phyloP scores from a whole-genome alignment of 495 filamentous ascomycete genomes.

The Penicillium paxilli region DNA sequence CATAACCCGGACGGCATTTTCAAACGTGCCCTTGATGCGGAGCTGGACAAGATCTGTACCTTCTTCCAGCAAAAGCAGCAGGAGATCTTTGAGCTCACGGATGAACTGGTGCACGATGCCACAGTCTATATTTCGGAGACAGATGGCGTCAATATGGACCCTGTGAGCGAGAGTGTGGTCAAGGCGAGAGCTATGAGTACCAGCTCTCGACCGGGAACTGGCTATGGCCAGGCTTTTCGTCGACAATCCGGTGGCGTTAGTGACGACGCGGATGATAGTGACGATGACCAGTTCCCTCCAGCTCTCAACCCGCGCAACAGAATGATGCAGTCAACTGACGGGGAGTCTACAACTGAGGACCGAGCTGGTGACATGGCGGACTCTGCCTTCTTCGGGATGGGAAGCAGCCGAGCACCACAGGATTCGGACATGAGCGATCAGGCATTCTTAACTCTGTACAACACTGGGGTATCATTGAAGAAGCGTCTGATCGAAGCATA shows the following conservation, averaged over 20 bases:
- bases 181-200: slow-evolving; percentile 42
- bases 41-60: slow-evolving; percentile 88
- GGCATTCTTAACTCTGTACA: slow-evolving; percentile 66
- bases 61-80: slow-evolving; percentile 88
- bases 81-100: slow-evolving; percentile 79
- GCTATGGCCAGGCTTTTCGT: slow-evolving; percentile 27
- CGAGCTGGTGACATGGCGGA: slow-evolving; percentile 48
- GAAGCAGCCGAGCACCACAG: slow-evolving; percentile 21
- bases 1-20: slow-evolving; percentile 78
- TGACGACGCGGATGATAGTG: slow-evolving; percentile 63
- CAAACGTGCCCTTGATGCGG: slow-evolving; percentile 75
- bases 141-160: slow-evolving; percentile 55
- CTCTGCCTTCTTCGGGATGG: slow-evolving; percentile 31
- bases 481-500: slow-evolving; percentile 85
- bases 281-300: slow-evolving; percentile 30
- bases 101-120: slow-evolving; percentile 74
- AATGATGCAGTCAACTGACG: slow-evolving; percentile 28
- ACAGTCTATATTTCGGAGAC: slow-evolving; percentile 66
- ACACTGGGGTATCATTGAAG: slow-evolving; percentile 83
- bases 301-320: slow-evolving; percentile 10
- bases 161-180: slow-evolving; percentile 49
- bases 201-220: slow-evolving; percentile 43
- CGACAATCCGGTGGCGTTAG: slow-evolving; percentile 53
- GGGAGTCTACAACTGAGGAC: slow-evolving; percentile 34
- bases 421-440: slow-evolving; percentile 76